Conservation (phyloP, 1,284 basidiomycete genomes). For the Ceratobasidium theobromae region DNA sequence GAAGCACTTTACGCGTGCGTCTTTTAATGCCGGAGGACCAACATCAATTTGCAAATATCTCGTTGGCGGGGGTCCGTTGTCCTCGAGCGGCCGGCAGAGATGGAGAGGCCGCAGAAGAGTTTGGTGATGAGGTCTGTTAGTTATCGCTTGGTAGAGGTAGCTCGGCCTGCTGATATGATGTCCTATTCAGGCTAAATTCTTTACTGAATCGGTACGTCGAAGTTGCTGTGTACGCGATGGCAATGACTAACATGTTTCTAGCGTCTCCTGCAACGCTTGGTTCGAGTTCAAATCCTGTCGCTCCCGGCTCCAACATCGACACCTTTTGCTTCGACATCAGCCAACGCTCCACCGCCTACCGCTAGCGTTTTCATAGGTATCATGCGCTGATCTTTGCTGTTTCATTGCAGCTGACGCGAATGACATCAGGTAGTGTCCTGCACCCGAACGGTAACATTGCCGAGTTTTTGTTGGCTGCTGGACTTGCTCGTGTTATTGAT, state of each 20-base stretch:
- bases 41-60: constrained; percentile 84
- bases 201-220: constrained; percentile 68
- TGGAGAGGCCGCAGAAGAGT: constrained; percentile 76
- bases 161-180: constrained; percentile 33
- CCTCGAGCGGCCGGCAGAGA: constrained; percentile 71
- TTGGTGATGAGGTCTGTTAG: constrained; percentile 75
- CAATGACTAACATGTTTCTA: neutral
- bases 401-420: constrained; percentile 49
- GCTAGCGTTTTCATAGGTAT: constrained; percentile 85
- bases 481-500: constrained; percentile 90
- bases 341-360: constrained; percentile 58
- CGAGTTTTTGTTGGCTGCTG: constrained; percentile 80
- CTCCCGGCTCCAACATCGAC: constrained; percentile 79
- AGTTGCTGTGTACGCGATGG: neutral
- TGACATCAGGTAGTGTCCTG: constrained; percentile 47
- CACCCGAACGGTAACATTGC: constrained; percentile 96
- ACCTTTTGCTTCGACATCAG: constrained; percentile 74
- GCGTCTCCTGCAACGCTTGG: constrained; percentile 84
- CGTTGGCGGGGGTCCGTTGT: constrained; percentile 83
- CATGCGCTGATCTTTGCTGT: neutral
- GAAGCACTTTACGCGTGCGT: constrained; percentile 85
- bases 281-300: constrained; percentile 86
- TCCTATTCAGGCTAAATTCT: constrained; percentile 78
- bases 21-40: constrained; percentile 84
- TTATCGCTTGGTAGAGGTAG: constrained; percentile 1